These are phyloP conservation scores for Aspergillus neotritici DNA, from an alignment of 2,329 filamentous ascomycete species.

Conservation along the genomic window DNA sequence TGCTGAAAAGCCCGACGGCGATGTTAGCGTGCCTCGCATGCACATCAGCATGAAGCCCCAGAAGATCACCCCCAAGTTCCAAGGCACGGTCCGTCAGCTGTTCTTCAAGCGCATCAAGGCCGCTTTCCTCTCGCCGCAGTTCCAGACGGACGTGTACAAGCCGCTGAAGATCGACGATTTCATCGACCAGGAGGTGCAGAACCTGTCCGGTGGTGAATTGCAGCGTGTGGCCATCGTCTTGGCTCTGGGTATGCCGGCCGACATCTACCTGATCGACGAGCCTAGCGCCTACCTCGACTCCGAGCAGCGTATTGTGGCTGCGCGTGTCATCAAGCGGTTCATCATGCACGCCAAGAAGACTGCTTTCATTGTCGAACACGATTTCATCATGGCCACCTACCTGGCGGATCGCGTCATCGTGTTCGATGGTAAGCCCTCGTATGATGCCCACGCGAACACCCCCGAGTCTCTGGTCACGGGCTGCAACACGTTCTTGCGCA, in stretches of 20 bases:
- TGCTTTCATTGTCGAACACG: constrained; percentile 98
- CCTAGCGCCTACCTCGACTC: constrained; percentile 96
- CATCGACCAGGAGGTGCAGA: constrained; percentile 99
- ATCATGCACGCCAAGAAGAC: constrained; percentile 99
- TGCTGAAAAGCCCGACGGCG: constrained; percentile 81
- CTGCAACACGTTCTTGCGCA: constrained; percentile 95
- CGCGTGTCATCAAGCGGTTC: constrained; percentile 97
- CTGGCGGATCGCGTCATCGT: constrained; percentile 93
- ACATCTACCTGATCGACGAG: constrained; percentile 98
- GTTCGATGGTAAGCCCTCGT: constrained; percentile 89
- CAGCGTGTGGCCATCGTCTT: constrained; percentile 98
- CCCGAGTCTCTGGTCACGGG: constrained; percentile 91
- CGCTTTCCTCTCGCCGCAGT: constrained; percentile 91
- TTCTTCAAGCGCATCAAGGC: constrained; percentile 99
- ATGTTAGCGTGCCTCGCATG: constrained; percentile 77
- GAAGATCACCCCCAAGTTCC: constrained; percentile 97
- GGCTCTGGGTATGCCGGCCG: constrained; percentile 88
- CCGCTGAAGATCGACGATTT: constrained; percentile 98
- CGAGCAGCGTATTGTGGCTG: constrained; percentile 96
- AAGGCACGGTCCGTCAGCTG: constrained; percentile 90
- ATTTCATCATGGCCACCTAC: constrained; percentile 93
- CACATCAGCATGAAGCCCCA: constrained; percentile 99
- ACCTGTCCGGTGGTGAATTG: constrained; percentile 97
- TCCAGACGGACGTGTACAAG: constrained; percentile 99
- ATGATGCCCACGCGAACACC: constrained; percentile 78